Base-by-base conservation (phyloP, 163 green algal species). In the Scenedesmus sp. region DNA sequence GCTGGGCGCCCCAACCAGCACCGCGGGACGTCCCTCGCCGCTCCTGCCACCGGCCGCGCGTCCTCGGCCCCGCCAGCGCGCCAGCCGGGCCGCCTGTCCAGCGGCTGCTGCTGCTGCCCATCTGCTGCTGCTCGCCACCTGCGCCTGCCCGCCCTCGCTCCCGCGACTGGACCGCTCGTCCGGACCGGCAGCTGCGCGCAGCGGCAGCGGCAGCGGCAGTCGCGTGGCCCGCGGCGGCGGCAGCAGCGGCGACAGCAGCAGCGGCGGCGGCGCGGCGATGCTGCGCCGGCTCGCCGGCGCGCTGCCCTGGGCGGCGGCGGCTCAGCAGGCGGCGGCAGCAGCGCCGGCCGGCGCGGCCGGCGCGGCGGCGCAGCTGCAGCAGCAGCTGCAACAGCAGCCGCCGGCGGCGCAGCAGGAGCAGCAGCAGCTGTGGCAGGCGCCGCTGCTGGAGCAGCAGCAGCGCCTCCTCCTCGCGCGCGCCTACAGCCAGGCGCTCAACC, bases 101-200 rank as follows among this genome's bases (percentile, higher is more conserved):
- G 7, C 31, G 70, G 57, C 57, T n/a, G 63, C 63, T 58, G 63
- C 31, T 73, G 17, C 26, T 63, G 57, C 26, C 26, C 47, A 26
- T 28, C 47, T 62, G 26, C 39, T 80, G 71, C 58, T 62, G 54
- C 58, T 72, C 20, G 29, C n/a, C 34, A 56, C 60, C 26, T 58
- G 45, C 64, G 28, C 39, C 65, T 51, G 65, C 47, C 42, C 20
- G 39, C 22, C 9, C 22, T 54, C 36, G n/a, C n/a, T n/a, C n/a
- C n/a, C n/a, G n/a, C n/a, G n/a, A n/a, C n/a, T n/a, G n/a, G n/a
- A n/a, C n/a, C n/a, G n/a, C n/a, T n/a, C n/a, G n/a, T n/a, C n/a
- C n/a, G n/a, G n/a, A n/a, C n/a, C n/a, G n/a, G n/a, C n/a, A n/a
- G n/a, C n/a, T n/a, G n/a, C n/a, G n/a, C n/a, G n/a, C n/a, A n/a